Base-by-base conservation (phyloP, 1,284 basidiomycete genomes). In the Tremellales sp. region DNA sequence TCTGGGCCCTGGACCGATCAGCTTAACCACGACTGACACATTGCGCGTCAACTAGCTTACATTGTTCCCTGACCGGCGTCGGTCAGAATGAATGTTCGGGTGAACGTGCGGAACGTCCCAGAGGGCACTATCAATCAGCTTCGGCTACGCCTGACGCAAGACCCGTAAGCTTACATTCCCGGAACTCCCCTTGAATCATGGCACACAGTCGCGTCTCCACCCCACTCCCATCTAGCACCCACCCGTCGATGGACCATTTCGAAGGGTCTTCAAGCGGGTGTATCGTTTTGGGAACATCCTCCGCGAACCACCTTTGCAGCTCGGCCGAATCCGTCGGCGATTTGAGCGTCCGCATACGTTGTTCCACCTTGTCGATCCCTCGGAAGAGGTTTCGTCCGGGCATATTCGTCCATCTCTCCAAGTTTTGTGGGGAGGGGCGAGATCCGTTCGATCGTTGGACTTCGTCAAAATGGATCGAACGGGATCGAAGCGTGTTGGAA, bases 221-320 rank as follows among this genome's bases (percentile, higher is more conserved):
- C 12, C 68, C 75, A 79, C 46, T 83, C 82, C 62, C 83, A 48
- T 78, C 80, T 40, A 87, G 80, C 4, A 84, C 84, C 81, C 89
- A 94, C 0, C 87, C 83, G 68, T 98, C 94, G 31, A 97, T 81
- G 55, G 84, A 84, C 71, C 97, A 97, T 69, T 88, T 91, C 61
- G 84, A 83, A 0, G 85, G 78, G 4, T 78, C 76, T 72, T 54
- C 82, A 79, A 70, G 78, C 64, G 68, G 96, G 67, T 97, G 94
- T 57, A 79, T 82, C 3, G 91, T 96, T 48, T 73, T 75, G 0
- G 93, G 93, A 43, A 97, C 76, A 27, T 76, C 76, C 29, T 75
- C 71, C 49, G 87, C 77, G 15, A 65, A 65, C 63, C 65, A 72
- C 23, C 46, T 45, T 8, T 52, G 21, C 23, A 72, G 41, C 39